Evolutionary conservation across 306 rosid species (phyloP).

Genomic region (Glycyrrhiza uralensis): DNA sequence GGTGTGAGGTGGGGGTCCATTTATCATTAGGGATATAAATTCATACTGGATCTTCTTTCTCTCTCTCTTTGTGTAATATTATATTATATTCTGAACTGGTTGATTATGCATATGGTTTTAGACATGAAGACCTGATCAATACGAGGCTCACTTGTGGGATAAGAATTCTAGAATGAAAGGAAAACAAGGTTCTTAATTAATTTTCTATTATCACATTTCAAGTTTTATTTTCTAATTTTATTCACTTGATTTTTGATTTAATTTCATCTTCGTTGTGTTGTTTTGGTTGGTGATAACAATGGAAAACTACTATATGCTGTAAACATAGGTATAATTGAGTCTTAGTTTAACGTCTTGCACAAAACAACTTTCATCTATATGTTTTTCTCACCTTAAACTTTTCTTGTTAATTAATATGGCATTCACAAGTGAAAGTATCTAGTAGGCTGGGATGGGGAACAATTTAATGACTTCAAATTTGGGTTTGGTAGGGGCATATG

Average conservation of each 20-base stretch:
- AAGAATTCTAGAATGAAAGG: conserved; percentile 93
- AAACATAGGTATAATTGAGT: conserved; percentile 62
- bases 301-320: conserved; percentile 49
- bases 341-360: too few relatives aligned
- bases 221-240: not conserved
- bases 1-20: too few relatives aligned
- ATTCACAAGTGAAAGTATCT: not conserved
- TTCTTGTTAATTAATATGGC: not conserved
- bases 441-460: not conserved
- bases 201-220: not conserved
- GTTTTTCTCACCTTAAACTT: too few relatives aligned
- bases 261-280: not conserved
- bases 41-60: too few relatives aligned
- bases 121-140: conserved; percentile 96
- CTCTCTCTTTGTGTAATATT: not conserved
- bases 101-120: conserved; percentile 2
- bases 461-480: not conserved
- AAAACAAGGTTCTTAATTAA: conserved; percentile 65
- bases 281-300: conserved; percentile 9
- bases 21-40: too few relatives aligned
- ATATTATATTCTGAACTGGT: not conserved
- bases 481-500: conserved; percentile 83
- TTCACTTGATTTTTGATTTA: not conserved
- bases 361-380: too few relatives aligned
- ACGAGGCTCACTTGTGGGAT: conserved; percentile 98